Evolutionary conservation across 2,329 filamentous ascomycete species (phyloP).

Genomic region (Trichoderma gracile): DNA sequence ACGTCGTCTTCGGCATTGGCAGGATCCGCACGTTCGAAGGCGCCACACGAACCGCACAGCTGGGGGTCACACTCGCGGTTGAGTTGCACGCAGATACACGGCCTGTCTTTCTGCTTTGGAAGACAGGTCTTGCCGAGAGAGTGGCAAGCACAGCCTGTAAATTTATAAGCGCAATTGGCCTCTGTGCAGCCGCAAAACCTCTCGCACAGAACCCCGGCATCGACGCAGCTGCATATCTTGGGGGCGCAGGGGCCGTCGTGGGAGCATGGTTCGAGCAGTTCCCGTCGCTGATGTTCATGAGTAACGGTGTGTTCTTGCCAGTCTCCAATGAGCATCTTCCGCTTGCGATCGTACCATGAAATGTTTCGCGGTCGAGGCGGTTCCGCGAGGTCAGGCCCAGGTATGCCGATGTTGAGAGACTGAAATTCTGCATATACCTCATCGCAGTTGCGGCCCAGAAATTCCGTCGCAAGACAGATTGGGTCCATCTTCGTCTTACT

Average conservation of each 20-base stretch:
- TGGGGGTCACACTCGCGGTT: conserved; percentile 81
- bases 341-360: conserved; percentile 58
- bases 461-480: conserved; percentile 52
- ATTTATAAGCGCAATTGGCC: conserved; percentile 61
- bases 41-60: conserved; percentile 71
- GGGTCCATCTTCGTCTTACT: conserved; percentile 45
- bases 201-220: conserved; percentile 66
- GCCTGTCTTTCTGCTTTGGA: conserved; percentile 55
- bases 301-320: conserved; percentile 58
- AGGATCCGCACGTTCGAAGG: conserved; percentile 67
- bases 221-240: conserved; percentile 63
- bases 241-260: conserved; percentile 68
- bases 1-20: conserved; percentile 61
- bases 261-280: conserved; percentile 64
- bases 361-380: conserved; percentile 47
- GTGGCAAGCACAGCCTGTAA: conserved; percentile 67
- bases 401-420: conserved; percentile 32
- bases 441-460: conserved; percentile 54
- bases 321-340: conserved; percentile 55
- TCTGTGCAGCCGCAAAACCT: conserved; percentile 67
- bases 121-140: conserved; percentile 60
- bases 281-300: conserved; percentile 57
- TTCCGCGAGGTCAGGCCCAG: conserved; percentile 33
- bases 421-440: conserved; percentile 47
- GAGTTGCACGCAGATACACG: conserved; percentile 70